Conservation (phyloP, 257 asterid species). For the Mentha longifolia region DNA sequence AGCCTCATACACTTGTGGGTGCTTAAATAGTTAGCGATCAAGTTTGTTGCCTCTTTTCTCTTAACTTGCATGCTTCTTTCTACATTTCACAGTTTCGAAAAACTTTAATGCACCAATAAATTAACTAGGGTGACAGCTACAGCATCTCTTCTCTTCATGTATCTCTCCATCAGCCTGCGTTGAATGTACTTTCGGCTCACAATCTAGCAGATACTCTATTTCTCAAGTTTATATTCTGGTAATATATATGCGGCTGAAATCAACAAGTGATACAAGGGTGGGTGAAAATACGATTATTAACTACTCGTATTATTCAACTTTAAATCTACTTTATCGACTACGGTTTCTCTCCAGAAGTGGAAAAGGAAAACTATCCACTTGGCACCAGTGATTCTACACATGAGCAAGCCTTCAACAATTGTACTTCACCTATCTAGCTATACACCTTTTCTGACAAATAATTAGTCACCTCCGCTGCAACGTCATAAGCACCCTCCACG, state of each 20-base stretch:
- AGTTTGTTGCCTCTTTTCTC: too few relatives aligned
- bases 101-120: neutral
- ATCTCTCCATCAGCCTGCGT: too few relatives aligned
- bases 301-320: constrained; percentile 25
- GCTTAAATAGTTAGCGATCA: too few relatives aligned
- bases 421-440: constrained; percentile 36
- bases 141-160: neutral
- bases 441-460: constrained; percentile 59
- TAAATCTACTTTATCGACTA: neutral
- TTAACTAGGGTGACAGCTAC: neutral
- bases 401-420: neutral
- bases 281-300: too few relatives aligned
- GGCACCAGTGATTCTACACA: neutral
- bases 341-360: neutral
- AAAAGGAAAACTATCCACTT: neutral
- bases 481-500: constrained; percentile 88
- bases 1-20: too few relatives aligned
- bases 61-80: neutral
- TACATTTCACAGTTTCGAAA: neutral
- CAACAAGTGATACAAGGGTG: too few relatives aligned
- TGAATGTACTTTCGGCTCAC: neutral
- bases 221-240: neutral
- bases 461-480: constrained; percentile 70
- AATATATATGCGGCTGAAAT: too few relatives aligned
- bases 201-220: neutral